Base-by-base conservation (phyloP, 2,329 filamentous ascomycete genomes). In the Capronia americana region DNA sequence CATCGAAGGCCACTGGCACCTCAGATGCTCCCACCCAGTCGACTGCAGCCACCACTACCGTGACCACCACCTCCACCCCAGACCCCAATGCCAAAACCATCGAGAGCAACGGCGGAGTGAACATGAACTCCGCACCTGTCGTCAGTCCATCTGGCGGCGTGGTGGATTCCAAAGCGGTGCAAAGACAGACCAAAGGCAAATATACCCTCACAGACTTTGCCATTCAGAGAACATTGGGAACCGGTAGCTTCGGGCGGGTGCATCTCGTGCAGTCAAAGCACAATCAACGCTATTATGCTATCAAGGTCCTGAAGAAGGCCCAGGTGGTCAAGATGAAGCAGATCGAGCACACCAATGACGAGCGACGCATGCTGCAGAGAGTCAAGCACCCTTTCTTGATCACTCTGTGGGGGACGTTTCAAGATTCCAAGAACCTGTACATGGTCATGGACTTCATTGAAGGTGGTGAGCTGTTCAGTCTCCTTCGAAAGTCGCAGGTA, bases 371-470 rank as follows among this genome's bases (percentile, higher is more conserved):
- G 95, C 83, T 99, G 75, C 92, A 92, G 77, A 91, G 96, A 78
- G 95, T 98, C 78, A 96, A 97, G 79, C 94, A 99, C 80, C 93
- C 95, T 12, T 99, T 99, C 81, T 84, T 99, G 70, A 95, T 99
- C 77, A 99, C 95, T 1, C 84, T 99, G 48, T 99, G 95, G 95
- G 95, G 95, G 65, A 99, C 95, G 10, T 99, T 98, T 79, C 94
- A 98, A 78, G 95, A 99, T 76, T 87, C 89, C 58, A 93, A 89
- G 81, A 98, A 97, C 77, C 83, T 99, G 41, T 99, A 99, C 86
- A 99, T 99, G 95, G 95, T 99, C 75, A 99, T 99, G 95, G 95
- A 99, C 79, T 99, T 99, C 82, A 94, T 99, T 61, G 95, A 99
- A 80, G 95, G 95, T 73, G 95, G 95, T 75, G 95, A 99, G 84